phyloP scores from a whole-genome alignment of 2,329 filamentous ascomycete genomes.

The Cryphonectria radicalis region DNA sequence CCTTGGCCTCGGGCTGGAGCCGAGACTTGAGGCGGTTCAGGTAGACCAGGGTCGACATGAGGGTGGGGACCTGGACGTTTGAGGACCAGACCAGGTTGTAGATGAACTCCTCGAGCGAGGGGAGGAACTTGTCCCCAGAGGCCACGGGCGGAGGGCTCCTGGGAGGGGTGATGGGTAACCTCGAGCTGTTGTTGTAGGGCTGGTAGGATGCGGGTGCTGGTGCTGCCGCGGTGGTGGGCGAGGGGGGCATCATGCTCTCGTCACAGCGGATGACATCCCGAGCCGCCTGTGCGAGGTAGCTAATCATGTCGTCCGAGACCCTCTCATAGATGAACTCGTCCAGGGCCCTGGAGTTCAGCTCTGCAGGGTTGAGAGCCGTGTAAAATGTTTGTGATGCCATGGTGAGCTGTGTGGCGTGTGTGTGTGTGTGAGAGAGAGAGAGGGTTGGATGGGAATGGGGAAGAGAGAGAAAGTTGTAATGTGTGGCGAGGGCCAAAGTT shows the following conservation, averaged over 20 bases:
- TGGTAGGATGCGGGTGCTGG: neutral
- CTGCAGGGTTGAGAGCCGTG: constrained; percentile 50
- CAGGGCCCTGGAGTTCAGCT: constrained; percentile 74
- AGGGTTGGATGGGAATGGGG: constrained; percentile 23
- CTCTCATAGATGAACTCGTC: constrained; percentile 81
- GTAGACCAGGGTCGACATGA: constrained; percentile 97
- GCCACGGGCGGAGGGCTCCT: constrained; percentile 51
- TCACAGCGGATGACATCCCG: constrained; percentile 82
- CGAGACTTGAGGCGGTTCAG: constrained; percentile 81
- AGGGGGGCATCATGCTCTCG: constrained; percentile 57
- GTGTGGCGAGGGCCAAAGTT: constrained; percentile 14
- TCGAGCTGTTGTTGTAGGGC: constrained; percentile 37
- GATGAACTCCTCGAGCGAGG: constrained; percentile 89
- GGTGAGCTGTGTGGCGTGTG: constrained; percentile 35
- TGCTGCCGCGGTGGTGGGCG: constrained; percentile 37
- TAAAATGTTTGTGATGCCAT: constrained; percentile 49
- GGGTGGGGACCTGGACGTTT: constrained; percentile 94
- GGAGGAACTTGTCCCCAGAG: constrained; percentile 62
- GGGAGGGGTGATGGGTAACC: constrained; percentile 54
- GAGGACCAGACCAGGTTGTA: constrained; percentile 86
- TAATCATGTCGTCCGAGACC: constrained; percentile 77
- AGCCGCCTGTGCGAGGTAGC: constrained; percentile 75
- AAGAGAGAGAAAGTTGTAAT: constrained; percentile 22
- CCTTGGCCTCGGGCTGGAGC: constrained; percentile 92
- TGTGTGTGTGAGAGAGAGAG: constrained; percentile 18